Evolutionary conservation across 2,329 filamentous ascomycete species (phyloP).

Genomic region (Botrytis cinerea): DNA sequence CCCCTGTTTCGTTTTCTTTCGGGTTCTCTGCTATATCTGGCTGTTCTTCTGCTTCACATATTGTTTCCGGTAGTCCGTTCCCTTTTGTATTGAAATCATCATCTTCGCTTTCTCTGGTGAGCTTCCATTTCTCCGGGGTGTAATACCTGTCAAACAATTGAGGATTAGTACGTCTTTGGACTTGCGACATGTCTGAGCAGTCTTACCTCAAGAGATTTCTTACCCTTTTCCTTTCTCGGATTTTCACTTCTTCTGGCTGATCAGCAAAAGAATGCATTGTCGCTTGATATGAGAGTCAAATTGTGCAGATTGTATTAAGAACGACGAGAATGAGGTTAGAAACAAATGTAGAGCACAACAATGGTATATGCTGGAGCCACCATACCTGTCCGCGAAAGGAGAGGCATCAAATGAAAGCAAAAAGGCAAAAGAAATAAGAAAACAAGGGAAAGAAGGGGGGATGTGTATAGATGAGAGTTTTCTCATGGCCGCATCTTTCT

Average conservation of each 20-base stretch:
- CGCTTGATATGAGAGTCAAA: background rate
- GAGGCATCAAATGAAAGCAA: background rate
- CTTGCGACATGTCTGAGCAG: background rate
- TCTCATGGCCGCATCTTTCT: background rate
- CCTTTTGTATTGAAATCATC: background rate
- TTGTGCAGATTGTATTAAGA: background rate
- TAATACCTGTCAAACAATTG: constrained; percentile 16
- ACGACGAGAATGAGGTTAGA: background rate
- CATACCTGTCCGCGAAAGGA: background rate
- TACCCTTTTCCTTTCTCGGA: constrained; percentile 20
- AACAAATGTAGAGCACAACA: background rate
- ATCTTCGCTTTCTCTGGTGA: constrained; percentile 11
- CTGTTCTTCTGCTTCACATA: constrained; percentile 1
- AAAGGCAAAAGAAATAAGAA: background rate
- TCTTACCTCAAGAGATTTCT: constrained; percentile 22
- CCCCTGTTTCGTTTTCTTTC: constrained; percentile 4
- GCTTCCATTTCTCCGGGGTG: constrained; percentile 20
- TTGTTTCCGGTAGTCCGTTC: background rate
- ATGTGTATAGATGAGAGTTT: background rate
- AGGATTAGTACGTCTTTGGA: too few relatives aligned
- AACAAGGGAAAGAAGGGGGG: background rate
- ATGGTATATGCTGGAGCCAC: background rate
- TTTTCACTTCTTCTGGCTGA: constrained; percentile 6
- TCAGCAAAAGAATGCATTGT: constrained; percentile 2
- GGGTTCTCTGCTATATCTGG: background rate